Evolutionary conservation across 176 grass and related monocot species (phyloP).

Genomic region (Zoysia pacifica): DNA sequence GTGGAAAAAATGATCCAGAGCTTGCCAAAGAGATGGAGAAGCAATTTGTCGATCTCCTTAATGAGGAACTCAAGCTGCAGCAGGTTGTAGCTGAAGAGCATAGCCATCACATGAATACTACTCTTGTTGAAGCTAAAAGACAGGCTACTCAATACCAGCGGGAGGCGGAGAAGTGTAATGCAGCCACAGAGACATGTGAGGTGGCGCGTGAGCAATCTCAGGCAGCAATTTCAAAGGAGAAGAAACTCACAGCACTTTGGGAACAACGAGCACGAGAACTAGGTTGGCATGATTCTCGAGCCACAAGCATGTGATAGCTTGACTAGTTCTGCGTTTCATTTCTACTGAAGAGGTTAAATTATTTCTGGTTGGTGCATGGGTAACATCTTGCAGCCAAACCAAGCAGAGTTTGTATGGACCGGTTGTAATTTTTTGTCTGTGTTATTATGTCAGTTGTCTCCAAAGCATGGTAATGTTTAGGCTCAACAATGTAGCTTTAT

Average conservation of each 20-base stretch:
- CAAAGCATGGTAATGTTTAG: slow-evolving; percentile 22
- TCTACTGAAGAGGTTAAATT: slow-evolving; percentile 28
- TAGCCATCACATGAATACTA: slow-evolving; percentile 76
- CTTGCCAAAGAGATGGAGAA: slow-evolving; percentile 84
- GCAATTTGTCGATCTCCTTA: slow-evolving; percentile 81
- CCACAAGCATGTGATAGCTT: slow-evolving; percentile 34
- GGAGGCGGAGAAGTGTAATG: slow-evolving; percentile 88
- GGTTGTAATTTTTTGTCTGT: slow-evolving; percentile 41
- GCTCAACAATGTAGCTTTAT: slow-evolving; percentile 21
- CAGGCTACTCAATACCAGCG: slow-evolving; percentile 81
- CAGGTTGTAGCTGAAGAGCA: slow-evolving; percentile 84
- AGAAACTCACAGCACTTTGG: slow-evolving; percentile 76
- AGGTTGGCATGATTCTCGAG: slow-evolving; percentile 63
- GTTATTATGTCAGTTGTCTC: slow-evolving; percentile 18
- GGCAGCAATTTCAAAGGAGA: slow-evolving; percentile 68
- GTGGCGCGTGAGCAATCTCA: slow-evolving; percentile 77
- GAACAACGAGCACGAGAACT: slow-evolving; percentile 71
- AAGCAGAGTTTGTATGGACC: slow-evolving; percentile 1
- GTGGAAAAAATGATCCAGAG: slow-evolving; percentile 81
- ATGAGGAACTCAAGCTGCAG: slow-evolving; percentile 91
- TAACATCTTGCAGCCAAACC: slow-evolving; percentile 26
- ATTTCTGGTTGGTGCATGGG: slow-evolving; percentile 34
- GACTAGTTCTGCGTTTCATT: neutral
- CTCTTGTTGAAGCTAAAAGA: slow-evolving; percentile 78
- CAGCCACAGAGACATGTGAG: slow-evolving; percentile 88